A percentile compares a stretch with the other conserved stretches of the same genome.
These are phyloP conservation scores for Flaveria sonorensis DNA, from an alignment of 129 eudicot species.

Conservation along the genomic window DNA sequence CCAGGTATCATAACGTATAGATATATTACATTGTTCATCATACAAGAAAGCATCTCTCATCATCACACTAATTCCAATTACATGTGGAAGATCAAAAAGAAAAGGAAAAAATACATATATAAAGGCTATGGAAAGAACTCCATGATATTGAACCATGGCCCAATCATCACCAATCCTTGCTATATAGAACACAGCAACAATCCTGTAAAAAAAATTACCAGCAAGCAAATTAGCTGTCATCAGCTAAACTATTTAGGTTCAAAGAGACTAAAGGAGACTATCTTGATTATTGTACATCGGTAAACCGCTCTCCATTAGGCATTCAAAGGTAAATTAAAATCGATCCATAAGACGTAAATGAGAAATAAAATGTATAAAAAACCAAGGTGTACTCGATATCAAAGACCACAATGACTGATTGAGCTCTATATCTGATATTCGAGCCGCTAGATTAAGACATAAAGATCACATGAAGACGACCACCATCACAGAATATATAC, in stretches of 20 bases:
- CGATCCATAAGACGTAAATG: conserved; percentile 10
- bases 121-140: conserved; percentile 53
- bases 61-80: conserved; percentile 43
- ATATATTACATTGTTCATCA: conserved; percentile 54
- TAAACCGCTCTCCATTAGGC: conserved; percentile 27
- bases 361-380: not conserved
- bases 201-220: conserved; percentile 59
- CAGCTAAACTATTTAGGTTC: conserved; percentile 10
- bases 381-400: no score
- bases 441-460: conserved; percentile 22
- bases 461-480: conserved; percentile 21
- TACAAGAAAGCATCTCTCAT: conserved; percentile 47
- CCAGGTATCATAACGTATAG: conserved; percentile 36
- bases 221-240: conserved; percentile 32
- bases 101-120: conserved; percentile 49
- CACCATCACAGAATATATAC: not conserved
- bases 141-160: conserved; percentile 53
- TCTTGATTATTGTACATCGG: conserved; percentile 8
- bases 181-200: conserved; percentile 41
- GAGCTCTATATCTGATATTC: conserved; percentile 15
- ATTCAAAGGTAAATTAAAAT: not conserved
- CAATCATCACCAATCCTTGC: conserved; percentile 49
- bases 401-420: conserved; percentile 5
- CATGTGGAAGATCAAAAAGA: conserved; percentile 38
- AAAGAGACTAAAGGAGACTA: not conserved